Base-by-base conservation (phyloP, 106 monocot species). In the Acanthochlamys bracteata region DNA sequence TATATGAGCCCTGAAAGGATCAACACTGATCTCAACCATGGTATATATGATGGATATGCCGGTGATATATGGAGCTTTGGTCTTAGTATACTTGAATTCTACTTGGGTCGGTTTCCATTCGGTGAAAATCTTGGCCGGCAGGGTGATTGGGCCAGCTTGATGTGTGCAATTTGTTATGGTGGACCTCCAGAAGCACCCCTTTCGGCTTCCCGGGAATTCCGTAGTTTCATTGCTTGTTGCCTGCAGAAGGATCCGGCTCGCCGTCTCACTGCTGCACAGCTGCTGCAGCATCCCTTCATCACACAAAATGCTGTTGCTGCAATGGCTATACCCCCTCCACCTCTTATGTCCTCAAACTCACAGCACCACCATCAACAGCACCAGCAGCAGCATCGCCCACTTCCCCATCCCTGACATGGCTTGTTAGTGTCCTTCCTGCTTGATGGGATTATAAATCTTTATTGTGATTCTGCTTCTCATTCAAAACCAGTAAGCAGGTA, bases 1-100 rank as follows among this genome's bases (percentile, higher is more conserved):
- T 91, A 91, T 81, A 91, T 91, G 93, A 89, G 89, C 73, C 93
- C 93, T n/a, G 93, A 94, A 72, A 58, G 93, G 45, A 94, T 89
- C 69, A 86, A 94, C 75, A 94, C 93, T 17, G 93, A 89, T 41
- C 67, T 86, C 59, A 94, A 86, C 66, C 69, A 94, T 39, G 93
- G 93, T 13, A 69, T 53, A 23, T 94, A 94, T 66, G 86, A 94
- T 55, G 94, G 89, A 0, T 89, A 78, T 67, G 83, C 86, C 10
- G 93, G 83, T 57, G 93, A 94, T 52, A 89, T 94, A 40, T 94
- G 93, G 93, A 94, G 93, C 75, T 89, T 94, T 58, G 93, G 93
- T 0, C 72, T 94, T 42, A 86, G 89, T 66, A 79, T 94, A 22
- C 79, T 94, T 16, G 93, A 94, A 76, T 89, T 94, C 47, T 94